phyloP scores from a whole-genome alignment of 169 alveolate species.

The Sarcocystis neurona region DNA sequence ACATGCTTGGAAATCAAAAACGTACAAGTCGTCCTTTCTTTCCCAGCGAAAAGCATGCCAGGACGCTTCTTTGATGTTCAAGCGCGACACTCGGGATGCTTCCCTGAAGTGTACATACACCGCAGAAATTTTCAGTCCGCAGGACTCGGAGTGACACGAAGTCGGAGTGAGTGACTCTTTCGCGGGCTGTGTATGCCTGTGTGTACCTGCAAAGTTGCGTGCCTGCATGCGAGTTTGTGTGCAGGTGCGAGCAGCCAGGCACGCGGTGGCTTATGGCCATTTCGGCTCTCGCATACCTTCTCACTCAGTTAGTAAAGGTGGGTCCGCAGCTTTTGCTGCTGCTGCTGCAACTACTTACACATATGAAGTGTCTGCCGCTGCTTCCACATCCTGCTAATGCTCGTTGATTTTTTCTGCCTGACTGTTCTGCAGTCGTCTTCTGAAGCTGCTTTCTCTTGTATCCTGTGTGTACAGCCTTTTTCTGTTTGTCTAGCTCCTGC shows the following conservation, averaged over 20 bases:
- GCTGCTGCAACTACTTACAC: too few species aligned
- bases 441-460: neutral
- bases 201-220: neutral
- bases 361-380: neutral
- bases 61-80: too few species aligned
- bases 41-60: too few species aligned
- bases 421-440: neutral
- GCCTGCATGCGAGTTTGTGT: neutral
- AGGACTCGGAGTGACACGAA: too few species aligned
- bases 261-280: constrained; percentile 43
- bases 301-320: constrained; percentile 36
- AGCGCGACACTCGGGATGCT: too few species aligned
- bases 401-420: neutral
- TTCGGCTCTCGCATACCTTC: constrained; percentile 41
- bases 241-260: constrained; percentile 60
- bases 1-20: too few species aligned
- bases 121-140: too few species aligned
- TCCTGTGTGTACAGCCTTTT: neutral
- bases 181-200: too few species aligned
- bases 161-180: too few species aligned
- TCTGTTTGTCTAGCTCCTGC: too few species aligned
- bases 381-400: neutral
- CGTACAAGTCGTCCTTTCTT: too few species aligned
- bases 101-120: too few species aligned
- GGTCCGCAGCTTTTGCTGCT: neutral